Evolutionary conservation across 495 filamentous ascomycete genomes (phyloP).

Genomic region (Neurospora sp.): DNA sequence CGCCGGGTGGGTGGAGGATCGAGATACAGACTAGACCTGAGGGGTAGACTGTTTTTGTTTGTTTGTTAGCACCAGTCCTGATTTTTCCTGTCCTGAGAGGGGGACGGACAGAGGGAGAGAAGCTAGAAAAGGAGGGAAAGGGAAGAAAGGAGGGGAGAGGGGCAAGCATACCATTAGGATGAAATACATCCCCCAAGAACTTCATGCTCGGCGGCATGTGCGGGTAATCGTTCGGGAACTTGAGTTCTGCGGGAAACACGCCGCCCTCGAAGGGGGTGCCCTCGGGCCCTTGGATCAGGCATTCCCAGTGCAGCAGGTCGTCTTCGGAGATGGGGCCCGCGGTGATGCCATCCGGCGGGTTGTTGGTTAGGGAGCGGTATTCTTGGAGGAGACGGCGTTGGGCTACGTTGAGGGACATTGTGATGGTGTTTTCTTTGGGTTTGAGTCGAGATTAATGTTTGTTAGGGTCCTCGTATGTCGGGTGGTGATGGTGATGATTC

Average conservation of each 20-base stretch:
- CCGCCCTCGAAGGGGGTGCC: conserved; percentile 94
- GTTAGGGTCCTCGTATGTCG: background rate
- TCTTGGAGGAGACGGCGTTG: conserved; percentile 95
- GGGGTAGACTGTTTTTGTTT: conserved; percentile 64
- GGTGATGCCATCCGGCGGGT: conserved; percentile 86
- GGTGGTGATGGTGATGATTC: background rate
- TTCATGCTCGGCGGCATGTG: conserved; percentile 89
- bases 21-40: conserved; percentile 92
- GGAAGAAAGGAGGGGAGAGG: too few species aligned
- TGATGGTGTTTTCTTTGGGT: conserved; percentile 1
- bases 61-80: background rate
- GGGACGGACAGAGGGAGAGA: too few species aligned
- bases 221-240: conserved; percentile 94
- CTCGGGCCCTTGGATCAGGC: conserved; percentile 87
- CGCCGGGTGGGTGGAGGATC: conserved; percentile 95
- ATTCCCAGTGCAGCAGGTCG: conserved; percentile 95
- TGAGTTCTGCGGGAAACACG: conserved; percentile 85
- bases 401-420: conserved; percentile 57
- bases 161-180: conserved; percentile 63
- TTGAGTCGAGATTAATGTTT: too few species aligned
- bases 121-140: too few species aligned
- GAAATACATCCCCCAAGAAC: conserved; percentile 85
- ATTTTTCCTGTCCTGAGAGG: too few species aligned
- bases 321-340: conserved; percentile 90
- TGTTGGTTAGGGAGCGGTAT: conserved; percentile 67